Base-by-base conservation (phyloP, 2,329 filamentous ascomycete genomes). In the Penicillium olsonii region DNA sequence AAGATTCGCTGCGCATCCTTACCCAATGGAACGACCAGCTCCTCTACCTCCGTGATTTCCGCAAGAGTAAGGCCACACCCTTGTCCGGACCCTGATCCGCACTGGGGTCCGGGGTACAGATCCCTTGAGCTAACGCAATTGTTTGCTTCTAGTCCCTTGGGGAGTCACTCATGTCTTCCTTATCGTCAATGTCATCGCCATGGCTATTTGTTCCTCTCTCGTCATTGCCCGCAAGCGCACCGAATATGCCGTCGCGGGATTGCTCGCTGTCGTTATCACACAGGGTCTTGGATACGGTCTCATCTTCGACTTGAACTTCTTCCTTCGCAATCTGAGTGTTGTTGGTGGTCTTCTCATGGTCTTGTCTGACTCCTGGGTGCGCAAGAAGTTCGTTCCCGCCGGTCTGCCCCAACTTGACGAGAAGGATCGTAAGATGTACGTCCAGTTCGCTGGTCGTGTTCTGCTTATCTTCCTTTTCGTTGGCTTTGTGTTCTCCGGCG, bases 351-450 rank as follows among this genome's bases (percentile, higher is more conserved):
- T 99, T 37, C 82, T 99, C 64, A 97, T 99, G 94, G 94, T 99
- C 17, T 82, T 99, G 40, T 96, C 92, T 34, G 94, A 99, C 77
- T 95, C 90, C 50, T 97, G 92, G 91, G 91, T 96, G 57, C 88
- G 92, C 76, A 97, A 97, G 84, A 89, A 86, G 72, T 95, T 96
- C 78, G 92, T 92, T 3, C 96, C 96, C 55, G 94, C 94, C 40
- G 94, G 94, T 40, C 82, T 99, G 45, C 94, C 94, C 41, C 84
- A 90, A 73, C 83, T 99, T 45, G 94, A 97, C 70, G 94, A 99
- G 81, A 97, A 97, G 84, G 94, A 99, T 74, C 89, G 92, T 76
- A 99, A 97, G 83, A 97, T 97, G 92, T 99, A 99, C 81, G 95
- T 99, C 77, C 94, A 97, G 83, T 87, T 99, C 55, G 94, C 94